Base-by-base conservation (phyloP, 1,284 basidiomycete genomes). In the Microbotryomycetes sp. region DNA sequence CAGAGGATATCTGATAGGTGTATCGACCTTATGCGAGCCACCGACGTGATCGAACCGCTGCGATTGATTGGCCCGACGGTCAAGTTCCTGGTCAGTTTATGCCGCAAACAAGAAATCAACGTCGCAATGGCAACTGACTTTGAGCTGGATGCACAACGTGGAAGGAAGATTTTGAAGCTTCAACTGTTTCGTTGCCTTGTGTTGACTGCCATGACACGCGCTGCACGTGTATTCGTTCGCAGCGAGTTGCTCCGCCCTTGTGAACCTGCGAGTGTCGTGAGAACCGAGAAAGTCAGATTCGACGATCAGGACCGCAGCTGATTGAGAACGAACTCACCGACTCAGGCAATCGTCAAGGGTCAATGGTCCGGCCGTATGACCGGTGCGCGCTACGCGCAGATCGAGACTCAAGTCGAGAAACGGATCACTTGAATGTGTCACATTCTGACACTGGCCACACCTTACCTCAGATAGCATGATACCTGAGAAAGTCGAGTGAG, bases 111-210 rank as follows among this genome's bases (percentile, higher is more conserved):
- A 9, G 52, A 5, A 30, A 19, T 54, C 73, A 47, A 58, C 6
- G n/a, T 23, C 12, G n/a, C n/a, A n/a, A n/a, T n/a, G n/a, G n/a
- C 19, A 6, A 69, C 76, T 47, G 36, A 89, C 92, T 82, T 97
- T 98, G 78, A 98, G 87, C 75, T 97, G 94, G 70, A 97, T 90
- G 70, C 88, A 91, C 50, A 98, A 79, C 0, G 96, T 91, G 0
- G 90, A 88, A 0, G 94, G 92, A 4, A 98, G 80, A 65, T 86
- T 86, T 59, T 83, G 83, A 69, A 97, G 85, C 66, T 85, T 88
- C 56, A 97, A 77, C 49, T 89, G 86, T 73, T 93, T 92, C 69
- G 82, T 88, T 0, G 87, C 88, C 66, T 85, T 83, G 83, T 88
- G 66, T 28, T 56, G 56, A 48, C 81, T 78, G 71, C 86, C 87